A percentile compares a stretch with the other conserved stretches of the same genome.
These are phyloP conservation scores for Erysimum pusillum DNA, from an alignment of 441 rosid genomes.

Conservation along the genomic window DNA sequence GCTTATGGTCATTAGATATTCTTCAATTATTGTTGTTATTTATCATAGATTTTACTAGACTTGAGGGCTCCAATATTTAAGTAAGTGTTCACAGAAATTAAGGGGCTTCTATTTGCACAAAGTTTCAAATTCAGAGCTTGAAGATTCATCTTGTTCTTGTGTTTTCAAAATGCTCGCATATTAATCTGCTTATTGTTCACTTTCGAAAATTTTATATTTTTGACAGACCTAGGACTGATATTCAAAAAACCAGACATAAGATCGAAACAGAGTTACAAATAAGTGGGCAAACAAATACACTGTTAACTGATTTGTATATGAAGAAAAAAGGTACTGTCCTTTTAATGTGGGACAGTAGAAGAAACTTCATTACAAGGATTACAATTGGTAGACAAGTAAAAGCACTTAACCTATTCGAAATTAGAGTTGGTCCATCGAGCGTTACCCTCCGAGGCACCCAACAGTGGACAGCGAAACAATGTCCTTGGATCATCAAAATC, in stretches of 20 bases:
- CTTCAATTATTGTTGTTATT: conserved; percentile 39
- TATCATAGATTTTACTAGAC: conserved; percentile 18
- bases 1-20: conserved; percentile 36
- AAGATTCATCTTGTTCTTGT: neutral
- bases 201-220: neutral
- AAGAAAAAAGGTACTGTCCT: conserved; percentile 18
- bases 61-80: neutral
- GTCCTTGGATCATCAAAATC: conserved; percentile 5
- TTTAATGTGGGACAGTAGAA: conserved; percentile 7
- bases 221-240: neutral
- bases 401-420: neutral
- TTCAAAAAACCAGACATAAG: neutral
- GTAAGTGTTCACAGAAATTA: neutral
- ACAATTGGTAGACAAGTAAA: neutral
- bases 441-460: conserved; percentile 7
- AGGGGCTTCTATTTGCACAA: neutral
- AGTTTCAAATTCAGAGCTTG: neutral
- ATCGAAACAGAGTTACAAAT: conserved; percentile 20
- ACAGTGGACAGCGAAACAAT: neutral
- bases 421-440: neutral
- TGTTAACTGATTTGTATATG: neutral
- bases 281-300: neutral
- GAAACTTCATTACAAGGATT: conserved; percentile 27
- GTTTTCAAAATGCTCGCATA: neutral
- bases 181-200: neutral